These are phyloP conservation scores for Colletotrichum somersetense DNA, from an alignment of 2,329 filamentous ascomycete genomes.

Conservation along the genomic window DNA sequence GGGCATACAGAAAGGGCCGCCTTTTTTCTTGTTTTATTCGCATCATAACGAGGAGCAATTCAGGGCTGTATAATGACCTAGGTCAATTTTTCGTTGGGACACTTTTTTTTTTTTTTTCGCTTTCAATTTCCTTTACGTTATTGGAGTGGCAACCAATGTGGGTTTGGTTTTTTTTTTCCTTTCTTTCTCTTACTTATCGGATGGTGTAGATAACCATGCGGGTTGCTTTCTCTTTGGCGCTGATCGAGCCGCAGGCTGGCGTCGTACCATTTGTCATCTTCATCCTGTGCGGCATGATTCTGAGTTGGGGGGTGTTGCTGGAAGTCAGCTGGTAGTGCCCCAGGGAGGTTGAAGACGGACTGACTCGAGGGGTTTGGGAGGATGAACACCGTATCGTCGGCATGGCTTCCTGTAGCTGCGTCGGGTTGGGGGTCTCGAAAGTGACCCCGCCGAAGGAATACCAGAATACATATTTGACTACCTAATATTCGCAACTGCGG, in stretches of 20 bases:
- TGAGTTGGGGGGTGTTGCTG: slow-evolving; percentile 16
- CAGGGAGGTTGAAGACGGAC: not conserved
- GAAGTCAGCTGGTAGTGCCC: not conserved
- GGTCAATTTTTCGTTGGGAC: slow-evolving; percentile 14
- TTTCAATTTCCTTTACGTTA: slow-evolving; percentile 3
- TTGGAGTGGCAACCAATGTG: slow-evolving; percentile 6
- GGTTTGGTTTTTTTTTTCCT: not conserved
- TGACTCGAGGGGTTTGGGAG: slow-evolving; percentile 3
- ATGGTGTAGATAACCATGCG: slow-evolving; percentile 13
- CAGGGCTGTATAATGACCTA: slow-evolving; percentile 28
- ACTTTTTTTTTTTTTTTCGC: not conserved
- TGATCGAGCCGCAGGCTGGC: slow-evolving; percentile 34
- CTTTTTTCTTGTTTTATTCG: not conserved
- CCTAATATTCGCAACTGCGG: not conserved
- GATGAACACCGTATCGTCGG: not conserved
- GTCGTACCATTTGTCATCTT: slow-evolving; percentile 10
- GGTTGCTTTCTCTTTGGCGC: slow-evolving; percentile 7
- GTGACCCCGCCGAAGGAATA: slow-evolving; percentile 3
- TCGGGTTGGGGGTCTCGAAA: not conserved
- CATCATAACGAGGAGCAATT: slow-evolving; percentile 17
- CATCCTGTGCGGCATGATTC: slow-evolving; percentile 18
- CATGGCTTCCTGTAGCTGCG: not conserved
- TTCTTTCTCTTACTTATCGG: not conserved
- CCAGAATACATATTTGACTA: not conserved
- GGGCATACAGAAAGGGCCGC: slow-evolving; percentile 35